Conservation (phyloP, 2,329 filamentous ascomycete genomes). For the Bipolaris gigantea region DNA sequence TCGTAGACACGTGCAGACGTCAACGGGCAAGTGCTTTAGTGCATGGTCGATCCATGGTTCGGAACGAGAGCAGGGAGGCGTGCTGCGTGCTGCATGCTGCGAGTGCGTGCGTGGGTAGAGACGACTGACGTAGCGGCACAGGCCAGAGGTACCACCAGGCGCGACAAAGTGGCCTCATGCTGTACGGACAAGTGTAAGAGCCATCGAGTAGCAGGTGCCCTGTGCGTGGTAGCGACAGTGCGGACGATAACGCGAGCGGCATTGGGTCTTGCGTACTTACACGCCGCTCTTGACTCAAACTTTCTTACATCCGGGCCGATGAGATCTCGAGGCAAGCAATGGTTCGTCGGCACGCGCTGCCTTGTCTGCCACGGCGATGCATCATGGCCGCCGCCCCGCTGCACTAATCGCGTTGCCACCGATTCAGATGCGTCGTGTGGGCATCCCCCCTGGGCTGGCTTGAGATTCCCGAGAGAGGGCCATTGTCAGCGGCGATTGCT, state of each 20-base stretch:
- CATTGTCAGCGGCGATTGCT: background rate
- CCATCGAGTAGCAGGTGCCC: background rate
- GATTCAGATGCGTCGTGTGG: conserved; percentile 17
- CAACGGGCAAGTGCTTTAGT: conserved; percentile 8
- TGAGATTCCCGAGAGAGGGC: conserved; percentile 21
- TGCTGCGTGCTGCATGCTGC: background rate
- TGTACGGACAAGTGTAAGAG: background rate
- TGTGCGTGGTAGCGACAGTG: background rate
- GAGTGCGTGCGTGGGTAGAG: background rate
- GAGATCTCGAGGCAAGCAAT: conserved; percentile 12
- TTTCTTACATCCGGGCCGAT: conserved; percentile 12
- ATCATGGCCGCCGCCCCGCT: conserved; percentile 18
- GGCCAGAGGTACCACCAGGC: background rate
- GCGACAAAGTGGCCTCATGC: background rate
- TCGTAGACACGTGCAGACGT: conserved; percentile 8
- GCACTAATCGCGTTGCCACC: conserved; percentile 18
- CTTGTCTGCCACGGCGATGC: conserved; percentile 7
- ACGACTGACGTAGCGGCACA: conserved; percentile 5
- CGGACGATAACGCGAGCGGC: background rate
- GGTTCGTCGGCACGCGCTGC: conserved; percentile 13
- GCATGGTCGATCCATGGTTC: background rate
- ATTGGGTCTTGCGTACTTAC: background rate
- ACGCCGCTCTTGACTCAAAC: conserved; percentile 2
- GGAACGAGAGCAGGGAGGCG: background rate
- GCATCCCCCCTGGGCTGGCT: conserved; percentile 8